These are phyloP conservation scores for Lepiota venenata DNA, from an alignment of 768 basidiomycete genomes.

Conservation along the genomic window DNA sequence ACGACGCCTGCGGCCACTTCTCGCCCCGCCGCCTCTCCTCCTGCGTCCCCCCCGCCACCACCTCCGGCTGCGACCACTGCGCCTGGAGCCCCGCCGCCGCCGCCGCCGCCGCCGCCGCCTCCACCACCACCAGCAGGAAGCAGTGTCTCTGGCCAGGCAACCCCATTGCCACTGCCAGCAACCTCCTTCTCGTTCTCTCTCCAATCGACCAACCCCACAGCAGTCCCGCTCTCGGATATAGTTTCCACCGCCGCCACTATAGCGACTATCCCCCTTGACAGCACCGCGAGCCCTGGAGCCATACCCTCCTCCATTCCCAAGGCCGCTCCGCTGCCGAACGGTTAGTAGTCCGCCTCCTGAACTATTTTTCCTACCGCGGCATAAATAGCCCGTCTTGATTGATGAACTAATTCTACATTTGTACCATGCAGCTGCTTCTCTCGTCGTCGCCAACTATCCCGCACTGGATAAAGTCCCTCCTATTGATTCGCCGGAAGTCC, in stretches of 20 bases:
- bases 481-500: slow-evolving; percentile 57
- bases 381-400: neutral
- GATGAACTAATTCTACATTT: neutral
- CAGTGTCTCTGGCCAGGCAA: slow-evolving; percentile 4
- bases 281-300: slow-evolving; percentile 47
- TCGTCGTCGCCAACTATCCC: slow-evolving; percentile 60
- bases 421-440: slow-evolving; percentile 30
- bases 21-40: slow-evolving; percentile 3
- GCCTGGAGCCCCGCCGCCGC: neutral
- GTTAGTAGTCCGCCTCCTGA: slow-evolving; percentile 27
- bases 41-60: neutral
- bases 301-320: slow-evolving; percentile 46
- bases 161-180: slow-evolving; percentile 18
- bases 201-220: slow-evolving; percentile 54
- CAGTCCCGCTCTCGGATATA: slow-evolving; percentile 52
- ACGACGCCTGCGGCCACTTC: neutral
- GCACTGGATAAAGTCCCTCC: slow-evolving; percentile 59
- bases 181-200: slow-evolving; percentile 42
- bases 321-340: slow-evolving; percentile 59
- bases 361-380: neutral
- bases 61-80: neutral
- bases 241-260: slow-evolving; percentile 37
- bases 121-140: neutral
- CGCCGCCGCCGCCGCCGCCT: neutral
- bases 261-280: slow-evolving; percentile 40